phyloP scores from a whole-genome alignment of 2,329 filamentous ascomycete genomes.

The Fusarium sp. region DNA sequence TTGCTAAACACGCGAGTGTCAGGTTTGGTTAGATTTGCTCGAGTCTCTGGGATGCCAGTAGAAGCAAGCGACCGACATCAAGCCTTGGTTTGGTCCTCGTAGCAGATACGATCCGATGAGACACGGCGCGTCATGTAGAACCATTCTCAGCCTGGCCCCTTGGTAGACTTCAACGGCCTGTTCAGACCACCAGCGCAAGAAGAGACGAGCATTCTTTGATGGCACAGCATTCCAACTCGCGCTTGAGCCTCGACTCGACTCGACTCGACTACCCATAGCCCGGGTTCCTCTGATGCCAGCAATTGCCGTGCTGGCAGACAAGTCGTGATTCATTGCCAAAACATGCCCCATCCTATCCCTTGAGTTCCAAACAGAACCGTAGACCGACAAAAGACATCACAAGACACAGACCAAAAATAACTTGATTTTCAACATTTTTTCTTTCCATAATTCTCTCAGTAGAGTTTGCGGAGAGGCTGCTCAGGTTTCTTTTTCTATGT shows the following conservation, averaged over 20 bases:
- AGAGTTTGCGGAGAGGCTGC: slow-evolving; percentile 34
- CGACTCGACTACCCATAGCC: background rate
- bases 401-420: background rate
- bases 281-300: slow-evolving; percentile 4
- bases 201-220: too few relatives aligned
- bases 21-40: too few relatives aligned
- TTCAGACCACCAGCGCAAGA: background rate
- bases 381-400: background rate
- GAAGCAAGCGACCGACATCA: too few relatives aligned
- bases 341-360: slow-evolving; percentile 20
- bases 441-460: slow-evolving; percentile 35
- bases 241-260: background rate
- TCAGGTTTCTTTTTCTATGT: slow-evolving; percentile 46
- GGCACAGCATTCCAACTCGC: background rate
- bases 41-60: too few relatives aligned
- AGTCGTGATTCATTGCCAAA: slow-evolving; percentile 12
- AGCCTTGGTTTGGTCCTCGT: too few relatives aligned
- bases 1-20: too few relatives aligned
- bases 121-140: background rate
- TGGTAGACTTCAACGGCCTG: too few relatives aligned
- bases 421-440: slow-evolving; percentile 30
- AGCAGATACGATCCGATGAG: too few relatives aligned
- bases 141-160: background rate
- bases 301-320: slow-evolving; percentile 5
- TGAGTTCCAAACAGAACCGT: background rate